Percentiles rank a stretch among this genome's conserved stretches.
Conservation (phyloP, 1,284 basidiomycete genomes). For the Ganoderma sinense region DNA sequence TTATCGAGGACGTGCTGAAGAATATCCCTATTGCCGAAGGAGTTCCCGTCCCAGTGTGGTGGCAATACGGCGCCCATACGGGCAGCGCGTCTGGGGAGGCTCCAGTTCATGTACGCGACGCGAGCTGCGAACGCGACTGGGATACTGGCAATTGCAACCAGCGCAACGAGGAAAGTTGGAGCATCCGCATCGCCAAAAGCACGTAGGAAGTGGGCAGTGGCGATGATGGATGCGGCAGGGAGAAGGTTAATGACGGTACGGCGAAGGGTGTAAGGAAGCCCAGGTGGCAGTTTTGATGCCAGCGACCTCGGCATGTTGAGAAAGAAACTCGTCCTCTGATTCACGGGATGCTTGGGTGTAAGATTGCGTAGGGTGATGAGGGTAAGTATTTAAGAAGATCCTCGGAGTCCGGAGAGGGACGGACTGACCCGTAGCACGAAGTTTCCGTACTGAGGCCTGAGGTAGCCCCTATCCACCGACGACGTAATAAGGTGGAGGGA, state of each 20-base stretch:
- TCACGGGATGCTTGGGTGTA: background rate
- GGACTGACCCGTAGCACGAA: background rate
- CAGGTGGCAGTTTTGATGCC: constrained; percentile 5
- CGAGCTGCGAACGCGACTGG: constrained; percentile 10
- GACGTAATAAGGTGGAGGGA: background rate
- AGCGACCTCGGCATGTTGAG: background rate
- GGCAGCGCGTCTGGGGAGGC: constrained; percentile 20
- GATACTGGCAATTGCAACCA: constrained; percentile 10
- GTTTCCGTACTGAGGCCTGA: too few species aligned
- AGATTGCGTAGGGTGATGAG: background rate
- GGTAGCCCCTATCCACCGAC: background rate
- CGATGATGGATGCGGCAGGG: constrained; percentile 8
- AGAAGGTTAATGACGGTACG: constrained; percentile 1
- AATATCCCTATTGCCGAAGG: constrained; percentile 26
- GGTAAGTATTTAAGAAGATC: background rate
- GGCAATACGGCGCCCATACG: constrained; percentile 29
- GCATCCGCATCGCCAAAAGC: background rate
- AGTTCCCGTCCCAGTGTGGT: constrained; percentile 23
- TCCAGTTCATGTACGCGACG: constrained; percentile 9
- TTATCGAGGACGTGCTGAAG: constrained; percentile 13
- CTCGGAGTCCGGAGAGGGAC: background rate
- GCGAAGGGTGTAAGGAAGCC: constrained; percentile 6
- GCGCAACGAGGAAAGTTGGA: background rate
- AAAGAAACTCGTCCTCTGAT: background rate
- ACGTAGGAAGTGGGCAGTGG: background rate